phyloP scores from a whole-genome alignment of 371 early-diverging fungal genomes.

The Cokeromyces recurvatus region DNA sequence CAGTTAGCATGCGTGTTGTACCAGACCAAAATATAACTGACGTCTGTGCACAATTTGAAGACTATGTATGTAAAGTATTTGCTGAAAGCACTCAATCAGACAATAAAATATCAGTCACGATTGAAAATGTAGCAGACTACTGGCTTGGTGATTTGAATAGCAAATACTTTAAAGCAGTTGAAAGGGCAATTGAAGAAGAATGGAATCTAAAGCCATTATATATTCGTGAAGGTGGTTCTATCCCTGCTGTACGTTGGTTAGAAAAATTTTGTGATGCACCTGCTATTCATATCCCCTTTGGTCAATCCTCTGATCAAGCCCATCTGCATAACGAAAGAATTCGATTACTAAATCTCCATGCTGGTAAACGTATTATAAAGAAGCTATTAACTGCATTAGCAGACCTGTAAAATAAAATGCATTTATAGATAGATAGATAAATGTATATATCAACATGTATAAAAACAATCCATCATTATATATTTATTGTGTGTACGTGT shows the following conservation, averaged over 20 bases:
- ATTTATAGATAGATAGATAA: too few relatives aligned
- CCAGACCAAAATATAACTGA: constrained; percentile 70
- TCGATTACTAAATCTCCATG: constrained; percentile 63
- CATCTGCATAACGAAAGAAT: constrained; percentile 82
- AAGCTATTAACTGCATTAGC: constrained; percentile 3
- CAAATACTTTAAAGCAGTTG: constrained; percentile 64
- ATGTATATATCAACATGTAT: too few relatives aligned
- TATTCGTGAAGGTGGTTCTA: constrained; percentile 83
- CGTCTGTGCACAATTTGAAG: constrained; percentile 54
- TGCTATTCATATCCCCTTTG: constrained; percentile 79
- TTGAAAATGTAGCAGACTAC: constrained; percentile 70
- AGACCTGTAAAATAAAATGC: constrained; percentile 2
- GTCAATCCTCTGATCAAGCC: constrained; percentile 78
- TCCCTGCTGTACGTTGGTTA: constrained; percentile 77
- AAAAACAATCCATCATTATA: not conserved
- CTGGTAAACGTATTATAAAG: constrained; percentile 65
- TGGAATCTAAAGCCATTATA: constrained; percentile 57
- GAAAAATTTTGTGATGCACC: constrained; percentile 67
- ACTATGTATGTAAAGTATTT: constrained; percentile 51
- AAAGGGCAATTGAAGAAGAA: constrained; percentile 61
- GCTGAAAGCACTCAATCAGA: constrained; percentile 40
- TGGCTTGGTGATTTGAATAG: constrained; percentile 74
- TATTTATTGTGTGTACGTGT: not conserved
- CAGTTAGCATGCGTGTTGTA: constrained; percentile 77
- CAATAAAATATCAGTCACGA: constrained; percentile 31